Evolutionary conservation across 2,329 filamentous ascomycete species (phyloP).

Genomic region (Trichocomaceae sp.): DNA sequence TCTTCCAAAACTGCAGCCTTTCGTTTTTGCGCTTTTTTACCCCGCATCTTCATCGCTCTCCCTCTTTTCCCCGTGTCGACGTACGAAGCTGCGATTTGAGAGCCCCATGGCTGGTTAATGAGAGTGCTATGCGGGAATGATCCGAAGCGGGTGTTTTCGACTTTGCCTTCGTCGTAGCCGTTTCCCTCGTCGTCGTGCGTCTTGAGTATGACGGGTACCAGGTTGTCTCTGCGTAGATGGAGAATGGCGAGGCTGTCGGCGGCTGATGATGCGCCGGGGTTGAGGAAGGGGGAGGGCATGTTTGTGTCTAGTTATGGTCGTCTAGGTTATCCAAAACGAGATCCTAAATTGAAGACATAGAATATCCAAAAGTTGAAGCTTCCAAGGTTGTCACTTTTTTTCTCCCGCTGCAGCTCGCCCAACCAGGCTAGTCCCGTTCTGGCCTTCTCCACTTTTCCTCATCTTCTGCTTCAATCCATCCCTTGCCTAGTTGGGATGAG

Average conservation of each 20-base stretch:
- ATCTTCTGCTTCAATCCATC: too few relatives aligned
- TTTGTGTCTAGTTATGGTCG: neutral
- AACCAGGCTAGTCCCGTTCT: conserved; percentile 2
- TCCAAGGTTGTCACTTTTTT: neutral
- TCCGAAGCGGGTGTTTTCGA: conserved; percentile 88
- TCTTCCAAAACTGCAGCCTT: conserved; percentile 26
- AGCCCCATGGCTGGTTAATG: conserved; percentile 77
- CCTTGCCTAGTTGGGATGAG: too few relatives aligned
- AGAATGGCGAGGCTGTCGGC: conserved; percentile 69
- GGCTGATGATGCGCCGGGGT: conserved; percentile 57
- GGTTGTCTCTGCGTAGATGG: conserved; percentile 79
- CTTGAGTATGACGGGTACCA: conserved; percentile 67
- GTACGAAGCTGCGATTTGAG: conserved; percentile 79
- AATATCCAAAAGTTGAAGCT: neutral
- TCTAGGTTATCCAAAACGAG: neutral
- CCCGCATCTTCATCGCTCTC: conserved; percentile 46
- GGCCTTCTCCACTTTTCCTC: neutral
- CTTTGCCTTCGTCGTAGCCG: conserved; percentile 69
- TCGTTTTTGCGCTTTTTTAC: conserved; percentile 39
- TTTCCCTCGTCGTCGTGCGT: conserved; percentile 56
- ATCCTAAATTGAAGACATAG: neutral
- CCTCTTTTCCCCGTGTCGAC: conserved; percentile 90
- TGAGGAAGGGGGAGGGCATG: conserved; percentile 69
- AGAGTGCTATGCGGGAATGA: conserved; percentile 78
- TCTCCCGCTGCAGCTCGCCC: neutral